Conservation (phyloP, 805 yeast species). For the Pichia rugopelliculosa region DNA sequence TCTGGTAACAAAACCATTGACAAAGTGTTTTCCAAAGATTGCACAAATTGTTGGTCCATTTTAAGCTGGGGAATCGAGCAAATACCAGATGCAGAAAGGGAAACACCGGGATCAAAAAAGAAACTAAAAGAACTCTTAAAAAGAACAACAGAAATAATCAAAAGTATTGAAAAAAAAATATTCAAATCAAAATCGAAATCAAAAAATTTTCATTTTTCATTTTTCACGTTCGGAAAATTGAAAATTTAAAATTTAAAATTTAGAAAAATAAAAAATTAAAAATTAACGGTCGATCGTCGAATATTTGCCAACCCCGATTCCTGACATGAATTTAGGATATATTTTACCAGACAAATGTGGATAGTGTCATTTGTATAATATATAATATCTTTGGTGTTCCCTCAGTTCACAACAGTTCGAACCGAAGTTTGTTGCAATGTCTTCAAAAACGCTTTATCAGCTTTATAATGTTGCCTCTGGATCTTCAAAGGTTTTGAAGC, state of each 20-base stretch:
- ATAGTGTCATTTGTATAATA: too few relatives aligned
- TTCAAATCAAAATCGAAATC: neutral
- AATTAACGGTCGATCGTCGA: neutral
- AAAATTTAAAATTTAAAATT: neutral
- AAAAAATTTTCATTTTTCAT: neutral
- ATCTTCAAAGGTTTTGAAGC: constrained; percentile 21
- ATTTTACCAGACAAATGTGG: neutral
- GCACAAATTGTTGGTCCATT: constrained; percentile 67
- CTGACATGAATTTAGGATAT: neutral
- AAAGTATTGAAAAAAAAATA: neutral
- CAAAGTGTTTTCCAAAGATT: constrained; percentile 72
- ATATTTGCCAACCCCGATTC: neutral
- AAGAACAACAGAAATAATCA: too few relatives aligned
- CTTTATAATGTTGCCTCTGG: constrained; percentile 22
- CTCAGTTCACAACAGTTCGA: neutral
- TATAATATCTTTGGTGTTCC: neutral
- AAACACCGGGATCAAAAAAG: neutral
- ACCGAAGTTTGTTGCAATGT: constrained; percentile 11
- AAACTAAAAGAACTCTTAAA: neutral
- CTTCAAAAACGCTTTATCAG: constrained; percentile 22
- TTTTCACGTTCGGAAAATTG: too few relatives aligned
- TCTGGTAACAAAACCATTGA: constrained; percentile 76
- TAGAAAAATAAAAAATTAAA: neutral
- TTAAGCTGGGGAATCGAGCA: neutral
- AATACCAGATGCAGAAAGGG: neutral